Conservation (phyloP, 1,284 basidiomycete species). For the Fomitopsis palustris region DNA sequence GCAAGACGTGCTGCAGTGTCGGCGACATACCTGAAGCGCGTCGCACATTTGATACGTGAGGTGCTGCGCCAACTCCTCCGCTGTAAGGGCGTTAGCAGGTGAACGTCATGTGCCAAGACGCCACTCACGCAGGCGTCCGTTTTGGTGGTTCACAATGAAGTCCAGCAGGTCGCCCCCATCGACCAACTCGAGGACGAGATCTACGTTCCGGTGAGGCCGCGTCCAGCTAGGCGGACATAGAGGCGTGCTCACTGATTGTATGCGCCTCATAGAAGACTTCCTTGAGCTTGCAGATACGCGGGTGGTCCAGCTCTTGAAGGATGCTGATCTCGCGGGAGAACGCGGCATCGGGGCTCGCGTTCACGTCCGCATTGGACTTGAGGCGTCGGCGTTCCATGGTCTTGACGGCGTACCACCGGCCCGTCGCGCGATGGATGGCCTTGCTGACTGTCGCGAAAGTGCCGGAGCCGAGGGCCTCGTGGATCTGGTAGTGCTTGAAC, state of each 20-base stretch:
- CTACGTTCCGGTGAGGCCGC: constrained; percentile 31
- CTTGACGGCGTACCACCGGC: constrained; percentile 72
- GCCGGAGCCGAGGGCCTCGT: constrained; percentile 70
- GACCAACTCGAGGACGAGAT: constrained; percentile 76
- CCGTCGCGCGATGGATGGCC: constrained; percentile 56
- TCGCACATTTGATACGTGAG: constrained; percentile 75
- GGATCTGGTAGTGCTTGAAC: constrained; percentile 62
- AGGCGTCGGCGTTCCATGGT: constrained; percentile 58
- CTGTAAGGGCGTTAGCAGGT: constrained; percentile 31
- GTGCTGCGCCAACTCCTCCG: constrained; percentile 52
- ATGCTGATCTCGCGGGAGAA: constrained; percentile 81
- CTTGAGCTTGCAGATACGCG: constrained; percentile 78
- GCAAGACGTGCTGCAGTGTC: neutral
- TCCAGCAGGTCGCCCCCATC: constrained; percentile 89
- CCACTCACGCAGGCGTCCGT: constrained; percentile 56
- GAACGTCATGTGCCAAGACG: neutral
- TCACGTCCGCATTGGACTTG: constrained; percentile 10
- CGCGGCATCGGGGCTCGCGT: constrained; percentile 8
- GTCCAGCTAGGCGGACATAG: neutral
- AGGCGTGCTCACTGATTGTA: constrained; percentile 55
- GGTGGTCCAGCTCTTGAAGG: constrained; percentile 70
- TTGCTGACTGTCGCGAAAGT: constrained; percentile 80
- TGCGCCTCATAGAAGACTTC: constrained; percentile 69
- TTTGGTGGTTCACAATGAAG: constrained; percentile 54
- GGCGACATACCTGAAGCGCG: constrained; percentile 58